Evolutionary conservation across 1,284 basidiomycete genomes (phyloP).

Genomic region (Stygiomarasmius scandens): DNA sequence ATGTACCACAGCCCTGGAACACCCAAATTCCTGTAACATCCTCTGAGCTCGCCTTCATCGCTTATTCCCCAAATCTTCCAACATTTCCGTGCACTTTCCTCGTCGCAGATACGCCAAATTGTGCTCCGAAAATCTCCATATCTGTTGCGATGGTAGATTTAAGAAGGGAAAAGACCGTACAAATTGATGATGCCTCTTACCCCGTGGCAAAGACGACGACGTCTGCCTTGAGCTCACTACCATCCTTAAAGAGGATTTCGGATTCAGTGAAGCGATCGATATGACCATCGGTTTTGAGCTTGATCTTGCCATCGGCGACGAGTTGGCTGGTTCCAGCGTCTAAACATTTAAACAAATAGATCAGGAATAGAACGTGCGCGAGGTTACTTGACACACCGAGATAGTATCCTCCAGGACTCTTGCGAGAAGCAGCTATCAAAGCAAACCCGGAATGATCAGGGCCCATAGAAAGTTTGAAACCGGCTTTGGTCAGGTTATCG

Average conservation of each 20-base stretch:
- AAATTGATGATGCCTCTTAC: slow-evolving; percentile 27
- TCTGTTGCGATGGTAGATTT: slow-evolving; percentile 26
- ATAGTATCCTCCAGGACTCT: slow-evolving; percentile 42
- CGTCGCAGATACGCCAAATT: slow-evolving; percentile 47
- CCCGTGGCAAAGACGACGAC: slow-evolving; percentile 62
- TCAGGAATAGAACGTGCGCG: background rate
- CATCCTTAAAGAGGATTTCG: slow-evolving; percentile 47
- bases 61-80: slow-evolving; percentile 59
- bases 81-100: slow-evolving; percentile 42
- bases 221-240: slow-evolving; percentile 48
- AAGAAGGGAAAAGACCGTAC: background rate
- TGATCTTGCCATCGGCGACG: slow-evolving; percentile 54
- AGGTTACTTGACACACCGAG: slow-evolving; percentile 24
- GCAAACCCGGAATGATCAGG: slow-evolving; percentile 52
- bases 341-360: background rate
- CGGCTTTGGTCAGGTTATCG: slow-evolving; percentile 56
- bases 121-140: slow-evolving; percentile 40
- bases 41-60: slow-evolving; percentile 59
- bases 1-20: slow-evolving; percentile 57
- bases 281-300: slow-evolving; percentile 46
- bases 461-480: slow-evolving; percentile 62
- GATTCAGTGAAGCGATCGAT: slow-evolving; percentile 43
- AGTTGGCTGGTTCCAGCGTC: slow-evolving; percentile 27
- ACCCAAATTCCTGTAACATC: slow-evolving; percentile 52
- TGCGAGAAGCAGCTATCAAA: slow-evolving; percentile 28